These are phyloP conservation scores for Sclerotinia glacialis DNA, from an alignment of 2,329 filamentous ascomycete species.

Conservation along the genomic window DNA sequence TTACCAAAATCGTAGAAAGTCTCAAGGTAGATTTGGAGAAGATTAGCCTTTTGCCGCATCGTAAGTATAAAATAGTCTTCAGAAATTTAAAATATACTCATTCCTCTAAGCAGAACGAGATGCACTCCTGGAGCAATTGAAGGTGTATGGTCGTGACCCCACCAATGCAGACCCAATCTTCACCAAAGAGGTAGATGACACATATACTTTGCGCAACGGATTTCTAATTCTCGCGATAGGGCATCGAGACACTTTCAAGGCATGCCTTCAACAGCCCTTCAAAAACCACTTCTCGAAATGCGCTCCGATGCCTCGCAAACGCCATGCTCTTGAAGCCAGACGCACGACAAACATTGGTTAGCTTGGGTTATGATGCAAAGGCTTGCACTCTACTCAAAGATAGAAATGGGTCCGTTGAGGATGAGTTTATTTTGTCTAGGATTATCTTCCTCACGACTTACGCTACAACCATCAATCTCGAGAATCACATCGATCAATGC, in stretches of 20 bases:
- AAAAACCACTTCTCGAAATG: slow-evolving; percentile 66
- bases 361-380: slow-evolving; percentile 64
- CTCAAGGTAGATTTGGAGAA: slow-evolving; percentile 61
- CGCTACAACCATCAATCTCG: slow-evolving; percentile 65
- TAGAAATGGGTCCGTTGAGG: slow-evolving; percentile 62
- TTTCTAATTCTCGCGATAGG: slow-evolving; percentile 49
- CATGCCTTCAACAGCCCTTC: slow-evolving; percentile 71
- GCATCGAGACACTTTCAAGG: slow-evolving; percentile 67
- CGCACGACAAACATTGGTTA: slow-evolving; percentile 70
- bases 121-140: slow-evolving; percentile 64
- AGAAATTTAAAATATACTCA: neutral
- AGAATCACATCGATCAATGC: slow-evolving; percentile 62
- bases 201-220: slow-evolving; percentile 14
- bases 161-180: slow-evolving; percentile 78
- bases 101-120: slow-evolving; percentile 55
- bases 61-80: slow-evolving; percentile 46
- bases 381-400: slow-evolving; percentile 70
- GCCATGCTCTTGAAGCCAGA: slow-evolving; percentile 67
- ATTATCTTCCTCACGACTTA: slow-evolving; percentile 81
- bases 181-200: slow-evolving; percentile 61
- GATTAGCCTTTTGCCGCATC: slow-evolving; percentile 55
- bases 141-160: slow-evolving; percentile 72
- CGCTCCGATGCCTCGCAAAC: slow-evolving; percentile 80
- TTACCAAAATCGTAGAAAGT: slow-evolving; percentile 60
- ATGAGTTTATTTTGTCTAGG: slow-evolving; percentile 81